Conservation (phyloP, 2,329 filamentous ascomycete species). For the Penicillium sp. region DNA sequence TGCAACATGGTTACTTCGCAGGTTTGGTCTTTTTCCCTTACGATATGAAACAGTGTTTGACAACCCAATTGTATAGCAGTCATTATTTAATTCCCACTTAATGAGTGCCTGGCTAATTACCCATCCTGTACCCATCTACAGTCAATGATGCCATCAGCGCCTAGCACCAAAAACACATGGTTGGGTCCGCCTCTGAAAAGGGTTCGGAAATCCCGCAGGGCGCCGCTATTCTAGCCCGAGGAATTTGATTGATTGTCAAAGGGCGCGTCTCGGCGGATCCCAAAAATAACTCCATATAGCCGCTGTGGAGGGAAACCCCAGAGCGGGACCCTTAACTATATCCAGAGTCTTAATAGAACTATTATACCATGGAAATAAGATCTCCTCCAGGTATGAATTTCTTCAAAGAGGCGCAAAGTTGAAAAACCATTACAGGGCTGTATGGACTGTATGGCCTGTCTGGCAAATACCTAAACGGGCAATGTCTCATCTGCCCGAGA, state of each 20-base stretch:
- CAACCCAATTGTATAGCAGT: neutral
- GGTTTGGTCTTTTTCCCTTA: neutral
- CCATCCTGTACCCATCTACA: neutral
- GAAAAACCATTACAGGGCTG: neutral
- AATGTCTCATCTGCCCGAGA: slow-evolving; percentile 21
- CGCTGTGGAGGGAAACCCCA: slow-evolving; percentile 8
- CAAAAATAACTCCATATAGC: slow-evolving; percentile 10
- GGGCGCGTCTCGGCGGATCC: slow-evolving; percentile 10
- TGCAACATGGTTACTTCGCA: slow-evolving; percentile 4
- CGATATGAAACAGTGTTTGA: neutral
- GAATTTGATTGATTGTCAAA: slow-evolving; percentile 4
- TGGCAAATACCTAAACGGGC: slow-evolving; percentile 7
- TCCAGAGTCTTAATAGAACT: neutral
- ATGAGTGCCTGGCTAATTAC: neutral
- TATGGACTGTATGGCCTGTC: slow-evolving; percentile 5
- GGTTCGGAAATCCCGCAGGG: slow-evolving; percentile 10
- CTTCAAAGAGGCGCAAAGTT: neutral
- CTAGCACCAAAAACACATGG: neutral
- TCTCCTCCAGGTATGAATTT: neutral
- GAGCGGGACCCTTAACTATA: neutral
- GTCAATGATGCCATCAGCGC: neutral
- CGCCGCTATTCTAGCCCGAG: neutral
- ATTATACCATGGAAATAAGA: neutral
- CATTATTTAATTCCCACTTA: neutral
- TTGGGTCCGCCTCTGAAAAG: neutral